Base-by-base conservation (phyloP, 306 rosid genomes). In the Vigna mungo region DNA sequence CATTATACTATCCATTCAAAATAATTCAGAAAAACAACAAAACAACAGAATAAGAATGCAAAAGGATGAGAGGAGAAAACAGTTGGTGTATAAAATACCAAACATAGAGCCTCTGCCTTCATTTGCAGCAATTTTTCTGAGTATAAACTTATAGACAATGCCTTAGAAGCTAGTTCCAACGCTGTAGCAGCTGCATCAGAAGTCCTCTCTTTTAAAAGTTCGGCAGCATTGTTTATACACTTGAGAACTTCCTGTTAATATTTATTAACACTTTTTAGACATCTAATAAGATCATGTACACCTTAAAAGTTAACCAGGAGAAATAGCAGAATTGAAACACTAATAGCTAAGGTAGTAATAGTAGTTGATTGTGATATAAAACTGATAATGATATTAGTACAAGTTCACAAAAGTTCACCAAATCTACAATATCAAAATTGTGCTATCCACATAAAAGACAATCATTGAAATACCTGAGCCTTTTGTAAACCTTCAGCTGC, bases 51-150 rank as follows among this genome's bases (percentile, higher is more conserved):
- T 2, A 65, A 36, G 36, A 75, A 69, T 43, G 43, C 54, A 75
- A 46, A 74, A 72, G 46, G 79, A 80, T 30, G 66, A 39, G 66
- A 39, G 9, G 20, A 51, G 23, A 62, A 83, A 71, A 69, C 48
- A 82, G 69, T 37, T 47, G 78, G 74, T 55, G 77, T 41, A 34
- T 61, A 64, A 78, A 88, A 51, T 60, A 95, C 97, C 93, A 87
- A 62, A 85, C 71, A 79, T n/a, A 92, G 83, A 74, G 97, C 93
- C 87, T 92, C 97, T 21, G 90, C 97, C 84, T 95, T 95, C 92
- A 90, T 87, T 88, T 89, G 89, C 71, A 92, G 92, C 88, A 95
- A 86, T 54, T 82, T 89, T 84, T 95, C 98, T 7, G 97, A 92
- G 87, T 88, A 89, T 55, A 75, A 72, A 83, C 97, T 87, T 72